Percentiles rank a stretch among this genome's conserved stretches.
phyloP scores from a whole-genome alignment of 2,329 filamentous ascomycete species.

The Domatiomyces globalis region DNA sequence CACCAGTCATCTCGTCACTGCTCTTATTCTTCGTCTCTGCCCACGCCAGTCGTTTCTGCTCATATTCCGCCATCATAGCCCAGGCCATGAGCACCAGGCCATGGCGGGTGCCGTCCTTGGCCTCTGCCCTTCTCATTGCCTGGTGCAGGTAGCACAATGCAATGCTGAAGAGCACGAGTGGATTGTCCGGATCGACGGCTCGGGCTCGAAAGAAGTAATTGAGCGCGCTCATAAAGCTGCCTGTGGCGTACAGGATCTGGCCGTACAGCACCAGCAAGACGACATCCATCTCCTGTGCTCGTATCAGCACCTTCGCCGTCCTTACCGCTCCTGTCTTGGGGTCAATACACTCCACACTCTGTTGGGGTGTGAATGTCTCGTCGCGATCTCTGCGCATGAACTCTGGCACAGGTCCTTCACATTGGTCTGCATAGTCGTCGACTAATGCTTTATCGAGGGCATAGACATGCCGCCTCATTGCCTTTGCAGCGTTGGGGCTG shows the following conservation, averaged over 20 bases:
- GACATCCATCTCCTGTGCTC: conserved; percentile 50
- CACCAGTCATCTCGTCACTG: not conserved
- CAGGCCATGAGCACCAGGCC: conserved; percentile 76
- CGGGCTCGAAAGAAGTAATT: conserved; percentile 75
- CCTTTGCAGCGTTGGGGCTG: conserved; percentile 20
- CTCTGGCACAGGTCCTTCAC: conserved; percentile 23
- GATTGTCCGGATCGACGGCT: conserved; percentile 21
- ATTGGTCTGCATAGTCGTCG: conserved; percentile 28
- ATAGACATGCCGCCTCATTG: conserved; percentile 76
- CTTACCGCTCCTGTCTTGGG: not conserved
- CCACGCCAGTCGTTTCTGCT: conserved; percentile 37
- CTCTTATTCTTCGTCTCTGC: not conserved
- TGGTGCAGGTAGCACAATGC: conserved; percentile 78
- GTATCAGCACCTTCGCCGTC: conserved; percentile 9
- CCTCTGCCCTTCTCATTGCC: conserved; percentile 54
- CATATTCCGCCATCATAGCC: conserved; percentile 63
- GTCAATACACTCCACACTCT: conserved; percentile 13
- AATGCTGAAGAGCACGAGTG: conserved; percentile 66
- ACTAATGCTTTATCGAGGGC: conserved; percentile 61
- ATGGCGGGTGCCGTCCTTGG: conserved; percentile 74
- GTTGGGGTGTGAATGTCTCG: conserved; percentile 14
- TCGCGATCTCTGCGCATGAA: conserved; percentile 15
- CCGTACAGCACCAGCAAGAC: conserved; percentile 78
- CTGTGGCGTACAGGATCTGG: conserved; percentile 73
- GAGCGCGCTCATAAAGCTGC: conserved; percentile 68